phyloP scores from a whole-genome alignment of 2,329 filamentous ascomycete species.

The Cadophora sp. region DNA sequence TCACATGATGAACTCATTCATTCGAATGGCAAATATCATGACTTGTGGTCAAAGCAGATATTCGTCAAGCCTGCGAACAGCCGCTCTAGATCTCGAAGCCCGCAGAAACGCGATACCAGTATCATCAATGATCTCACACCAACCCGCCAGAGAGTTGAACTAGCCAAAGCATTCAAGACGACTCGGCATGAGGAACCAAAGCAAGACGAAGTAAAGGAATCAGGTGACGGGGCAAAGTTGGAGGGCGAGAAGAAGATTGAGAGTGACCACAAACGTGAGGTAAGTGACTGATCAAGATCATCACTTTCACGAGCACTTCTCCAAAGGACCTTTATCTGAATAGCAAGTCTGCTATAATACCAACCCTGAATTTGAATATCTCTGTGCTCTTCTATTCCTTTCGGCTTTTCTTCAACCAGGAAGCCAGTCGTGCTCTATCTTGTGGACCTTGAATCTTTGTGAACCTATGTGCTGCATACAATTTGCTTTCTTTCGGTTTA shows the following conservation, averaged over 20 bases:
- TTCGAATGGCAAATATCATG: conserved; percentile 56
- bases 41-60: conserved; percentile 59
- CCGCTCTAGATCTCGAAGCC: conserved; percentile 37
- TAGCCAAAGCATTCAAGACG: conserved; percentile 33
- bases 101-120: conserved; percentile 36
- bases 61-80: conserved; percentile 40
- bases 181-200: conserved; percentile 26
- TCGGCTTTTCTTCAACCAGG: not conserved
- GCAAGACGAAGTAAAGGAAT: conserved; percentile 13
- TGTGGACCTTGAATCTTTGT: not conserved
- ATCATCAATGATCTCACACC: conserved; percentile 44
- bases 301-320: not conserved
- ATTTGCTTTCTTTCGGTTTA: not conserved
- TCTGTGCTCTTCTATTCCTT: not conserved
- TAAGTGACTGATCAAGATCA: conserved; percentile 35
- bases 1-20: conserved; percentile 56
- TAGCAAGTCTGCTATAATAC: conserved; percentile 32
- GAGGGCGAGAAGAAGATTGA: conserved; percentile 19
- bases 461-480: not conserved
- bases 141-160: conserved; percentile 28
- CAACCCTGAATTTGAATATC: not conserved
- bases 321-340: conserved; percentile 1
- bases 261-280: conserved; percentile 37
- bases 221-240: conserved; percentile 12
- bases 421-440: not conserved